Conservation (phyloP, 2,329 filamentous ascomycete species). For the Blastomyces emzantsi region DNA sequence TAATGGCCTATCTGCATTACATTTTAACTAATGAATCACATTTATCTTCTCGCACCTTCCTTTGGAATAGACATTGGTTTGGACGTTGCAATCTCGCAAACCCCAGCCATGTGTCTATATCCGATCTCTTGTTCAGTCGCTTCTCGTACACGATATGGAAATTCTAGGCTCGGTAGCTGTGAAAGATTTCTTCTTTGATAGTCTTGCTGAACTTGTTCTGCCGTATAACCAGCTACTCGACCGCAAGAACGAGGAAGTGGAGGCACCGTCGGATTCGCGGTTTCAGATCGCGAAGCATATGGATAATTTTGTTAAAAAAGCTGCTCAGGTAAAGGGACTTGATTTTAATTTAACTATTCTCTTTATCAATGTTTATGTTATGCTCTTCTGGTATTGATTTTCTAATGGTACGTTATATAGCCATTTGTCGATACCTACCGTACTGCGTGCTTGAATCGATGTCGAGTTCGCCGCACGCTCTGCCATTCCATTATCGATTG, state of each 20-base stretch:
- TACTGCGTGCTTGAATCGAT: slow-evolving; percentile 80
- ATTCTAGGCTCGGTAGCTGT: slow-evolving; percentile 60
- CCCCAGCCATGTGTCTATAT: slow-evolving; percentile 79
- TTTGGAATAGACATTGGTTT: slow-evolving; percentile 10
- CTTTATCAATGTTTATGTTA: background rate
- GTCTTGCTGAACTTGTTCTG: slow-evolving; percentile 68
- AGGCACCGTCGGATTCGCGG: slow-evolving; percentile 62
- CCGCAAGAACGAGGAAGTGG: slow-evolving; percentile 64
- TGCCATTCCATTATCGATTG: slow-evolving; percentile 75
- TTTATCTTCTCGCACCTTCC: background rate
- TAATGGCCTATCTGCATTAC: background rate
- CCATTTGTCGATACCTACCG: slow-evolving; percentile 77
- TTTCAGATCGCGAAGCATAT: slow-evolving; percentile 65
- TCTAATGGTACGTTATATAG: slow-evolving; percentile 35
- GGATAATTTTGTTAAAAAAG: slow-evolving; percentile 55
- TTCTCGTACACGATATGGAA: slow-evolving; percentile 64
- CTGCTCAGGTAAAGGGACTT: slow-evolving; percentile 34
- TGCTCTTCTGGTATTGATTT: background rate
- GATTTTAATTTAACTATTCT: background rate
- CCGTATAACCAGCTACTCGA: slow-evolving; percentile 64
- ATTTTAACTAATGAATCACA: background rate
- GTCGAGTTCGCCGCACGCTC: slow-evolving; percentile 78
- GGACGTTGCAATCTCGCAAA: slow-evolving; percentile 48
- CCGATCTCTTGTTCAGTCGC: slow-evolving; percentile 65
- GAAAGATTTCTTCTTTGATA: slow-evolving; percentile 67